Evolutionary conservation across 495 filamentous ascomycete genomes (phyloP).

Genomic region (Xylaria scruposa): DNA sequence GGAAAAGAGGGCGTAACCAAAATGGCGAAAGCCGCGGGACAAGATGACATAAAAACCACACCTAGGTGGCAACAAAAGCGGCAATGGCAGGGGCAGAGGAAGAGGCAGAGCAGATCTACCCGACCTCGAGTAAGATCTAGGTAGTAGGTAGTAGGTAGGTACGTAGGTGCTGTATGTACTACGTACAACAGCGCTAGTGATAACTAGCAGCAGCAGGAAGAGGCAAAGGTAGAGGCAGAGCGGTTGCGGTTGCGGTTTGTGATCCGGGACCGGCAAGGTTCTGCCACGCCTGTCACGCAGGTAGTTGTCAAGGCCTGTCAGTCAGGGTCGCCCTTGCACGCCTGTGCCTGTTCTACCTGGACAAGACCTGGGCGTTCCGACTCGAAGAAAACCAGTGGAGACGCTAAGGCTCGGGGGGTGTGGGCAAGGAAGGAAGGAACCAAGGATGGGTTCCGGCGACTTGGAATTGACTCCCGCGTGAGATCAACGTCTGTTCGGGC

Average conservation of each 20-base stretch:
- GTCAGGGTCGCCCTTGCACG: slow-evolving; percentile 31
- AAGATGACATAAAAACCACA: slow-evolving; percentile 11
- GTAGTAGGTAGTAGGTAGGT: no score
- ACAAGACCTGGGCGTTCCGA: slow-evolving; percentile 15
- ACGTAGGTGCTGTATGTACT: not conserved
- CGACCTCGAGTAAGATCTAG: no score
- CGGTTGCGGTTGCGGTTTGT: not conserved
- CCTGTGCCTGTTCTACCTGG: slow-evolving; percentile 2
- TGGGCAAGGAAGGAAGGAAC: slow-evolving; percentile 28
- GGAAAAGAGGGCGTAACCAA: slow-evolving; percentile 17
- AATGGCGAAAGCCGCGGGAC: slow-evolving; percentile 4
- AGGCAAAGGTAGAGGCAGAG: not conserved
- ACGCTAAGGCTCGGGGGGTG: slow-evolving; percentile 33
- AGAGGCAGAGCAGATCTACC: not conserved
- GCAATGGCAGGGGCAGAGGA: not conserved
- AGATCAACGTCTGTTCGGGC: slow-evolving; percentile 4
- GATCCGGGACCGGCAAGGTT: slow-evolving; percentile 16
- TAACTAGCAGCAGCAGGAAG: no score
- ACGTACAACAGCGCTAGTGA: not conserved
- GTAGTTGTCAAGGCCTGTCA: slow-evolving; percentile 22
- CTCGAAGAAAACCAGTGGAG: slow-evolving; percentile 33
- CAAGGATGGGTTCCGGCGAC: slow-evolving; percentile 35
- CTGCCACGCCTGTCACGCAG: slow-evolving; percentile 4
- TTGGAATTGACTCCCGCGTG: slow-evolving; percentile 31
- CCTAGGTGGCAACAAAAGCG: slow-evolving; percentile 20